Evolutionary conservation across 1,284 basidiomycete genomes (phyloP), one percentile per base, ranked within the genome.

Genomic region (Ceratobasidium papillatum): DNA sequence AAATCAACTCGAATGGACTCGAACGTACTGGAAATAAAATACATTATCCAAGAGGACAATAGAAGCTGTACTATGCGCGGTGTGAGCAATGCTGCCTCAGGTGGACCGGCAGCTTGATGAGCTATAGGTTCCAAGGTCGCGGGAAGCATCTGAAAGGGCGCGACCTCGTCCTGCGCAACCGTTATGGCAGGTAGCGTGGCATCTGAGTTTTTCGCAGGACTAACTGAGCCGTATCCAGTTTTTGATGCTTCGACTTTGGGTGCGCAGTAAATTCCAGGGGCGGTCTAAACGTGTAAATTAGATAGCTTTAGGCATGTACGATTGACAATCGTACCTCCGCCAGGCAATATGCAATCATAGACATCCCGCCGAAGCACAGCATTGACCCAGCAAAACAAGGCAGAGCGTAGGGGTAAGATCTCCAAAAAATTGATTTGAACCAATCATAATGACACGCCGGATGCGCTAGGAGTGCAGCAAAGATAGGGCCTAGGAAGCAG

Each of bases 31-130:
- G 12, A 49, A n/a, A 72, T 72, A 17, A 72, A 72, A 30, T 49
- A 72, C 68, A 72, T 72, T 3, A 72, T 51, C 68, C 68, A 72
- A 9, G 68, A 59, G n/a, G 68, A 72, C 5, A 72, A 30, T 19
- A 72, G 30, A 51, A 72, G 68, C 19, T 72, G 68, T 45, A 49
- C 32, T 30, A 72, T 25, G 27, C 58, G 58, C 14, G 68, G 43
- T 0, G 68, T 34, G 22, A 58, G 49, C 30, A 36, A 22, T 3
- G 9, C 30, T 0, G 5, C n/a, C 43, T 12, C 27, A 22, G n/a
- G 43, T 32, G 32, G 38, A 25, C n/a, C 2, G 36, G 56, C 9
- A 9, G 56, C 19, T 11, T 3, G 11, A 22, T 27, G 30, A 49
- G 45, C 47, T 1, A 25, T 9, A 2, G 43, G 52, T 12, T 45